Conservation (phyloP, 495 filamentous ascomycete genomes). For the Aspergillus carlsbadensis region DNA sequence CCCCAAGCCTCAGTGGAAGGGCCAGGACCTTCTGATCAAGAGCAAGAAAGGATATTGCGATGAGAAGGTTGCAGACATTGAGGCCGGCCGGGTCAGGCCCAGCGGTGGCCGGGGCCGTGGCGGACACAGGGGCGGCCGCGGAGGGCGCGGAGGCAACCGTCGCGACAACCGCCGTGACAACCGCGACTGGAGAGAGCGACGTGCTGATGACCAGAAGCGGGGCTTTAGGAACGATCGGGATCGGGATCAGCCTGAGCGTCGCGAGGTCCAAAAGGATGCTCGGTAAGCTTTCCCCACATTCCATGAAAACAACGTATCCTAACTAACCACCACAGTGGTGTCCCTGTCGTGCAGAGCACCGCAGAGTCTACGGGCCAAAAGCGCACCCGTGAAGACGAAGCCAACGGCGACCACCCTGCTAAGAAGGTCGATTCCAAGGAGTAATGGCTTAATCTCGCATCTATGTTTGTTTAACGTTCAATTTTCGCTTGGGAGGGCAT, state of each 20-base stretch:
- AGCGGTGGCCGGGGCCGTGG: slow-evolving; percentile 35
- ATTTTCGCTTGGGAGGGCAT: not conserved
- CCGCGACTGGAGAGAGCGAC: slow-evolving; percentile 67
- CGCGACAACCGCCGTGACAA: slow-evolving; percentile 38
- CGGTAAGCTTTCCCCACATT: slow-evolving; percentile 31
- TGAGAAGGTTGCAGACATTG: slow-evolving; percentile 73
- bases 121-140: slow-evolving; percentile 27
- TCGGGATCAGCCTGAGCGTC: slow-evolving; percentile 7
- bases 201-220: slow-evolving; percentile 62
- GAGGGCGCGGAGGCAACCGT: slow-evolving; percentile 32
- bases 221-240: slow-evolving; percentile 46
- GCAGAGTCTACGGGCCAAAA: slow-evolving; percentile 39
- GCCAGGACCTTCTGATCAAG: slow-evolving; percentile 68
- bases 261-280: slow-evolving; percentile 42
- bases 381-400: slow-evolving; percentile 46
- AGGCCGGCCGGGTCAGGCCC: slow-evolving; percentile 65
- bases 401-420: slow-evolving; percentile 38
- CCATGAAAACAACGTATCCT: not conserved
- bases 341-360: slow-evolving; percentile 49
- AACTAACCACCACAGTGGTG: slow-evolving; percentile 34
- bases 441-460: slow-evolving; percentile 22
- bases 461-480: not conserved
- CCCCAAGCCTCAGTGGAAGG: slow-evolving; percentile 80
- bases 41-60: slow-evolving; percentile 85
- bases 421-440: slow-evolving; percentile 53